phyloP scores from a whole-genome alignment of 2,329 filamentous ascomycete species.

The Madurella fahalii region DNA sequence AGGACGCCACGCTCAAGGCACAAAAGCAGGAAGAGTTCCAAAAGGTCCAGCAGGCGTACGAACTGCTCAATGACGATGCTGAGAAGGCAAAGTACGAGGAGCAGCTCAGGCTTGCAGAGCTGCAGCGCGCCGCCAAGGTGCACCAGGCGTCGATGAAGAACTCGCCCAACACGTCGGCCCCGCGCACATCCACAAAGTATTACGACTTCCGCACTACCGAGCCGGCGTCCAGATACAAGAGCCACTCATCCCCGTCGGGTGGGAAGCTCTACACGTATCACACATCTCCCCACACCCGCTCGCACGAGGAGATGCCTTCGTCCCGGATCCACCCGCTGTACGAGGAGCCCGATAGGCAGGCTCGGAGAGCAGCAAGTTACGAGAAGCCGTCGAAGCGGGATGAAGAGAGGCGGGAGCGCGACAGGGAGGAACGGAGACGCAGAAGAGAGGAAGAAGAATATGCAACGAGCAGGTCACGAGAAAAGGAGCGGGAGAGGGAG shows the following conservation, averaged over 20 bases:
- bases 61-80: constrained; percentile 75
- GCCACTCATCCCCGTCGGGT: constrained; percentile 28
- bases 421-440: constrained; percentile 30
- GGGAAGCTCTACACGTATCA: constrained; percentile 36
- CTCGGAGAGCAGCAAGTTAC: constrained; percentile 28
- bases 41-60: constrained; percentile 87
- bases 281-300: constrained; percentile 39
- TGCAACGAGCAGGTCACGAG: constrained; percentile 23
- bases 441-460: constrained; percentile 30
- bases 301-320: constrained; percentile 40
- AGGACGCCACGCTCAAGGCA: constrained; percentile 70
- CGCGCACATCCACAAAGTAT: constrained; percentile 40
- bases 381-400: constrained; percentile 42
- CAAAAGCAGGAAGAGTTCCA: constrained; percentile 85
- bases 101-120: constrained; percentile 61
- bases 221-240: constrained; percentile 41
- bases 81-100: constrained; percentile 75
- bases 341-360: constrained; percentile 35
- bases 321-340: constrained; percentile 36
- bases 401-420: constrained; percentile 34
- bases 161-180: constrained; percentile 41
- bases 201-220: constrained; percentile 51
- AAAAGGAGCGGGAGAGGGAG: constrained; percentile 34
- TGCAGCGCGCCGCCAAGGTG: constrained; percentile 44
- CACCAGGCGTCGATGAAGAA: constrained; percentile 30